These are phyloP conservation scores for Chaetomium globosum DNA, from an alignment of 2,329 filamentous ascomycete genomes.

Conservation along the genomic window DNA sequence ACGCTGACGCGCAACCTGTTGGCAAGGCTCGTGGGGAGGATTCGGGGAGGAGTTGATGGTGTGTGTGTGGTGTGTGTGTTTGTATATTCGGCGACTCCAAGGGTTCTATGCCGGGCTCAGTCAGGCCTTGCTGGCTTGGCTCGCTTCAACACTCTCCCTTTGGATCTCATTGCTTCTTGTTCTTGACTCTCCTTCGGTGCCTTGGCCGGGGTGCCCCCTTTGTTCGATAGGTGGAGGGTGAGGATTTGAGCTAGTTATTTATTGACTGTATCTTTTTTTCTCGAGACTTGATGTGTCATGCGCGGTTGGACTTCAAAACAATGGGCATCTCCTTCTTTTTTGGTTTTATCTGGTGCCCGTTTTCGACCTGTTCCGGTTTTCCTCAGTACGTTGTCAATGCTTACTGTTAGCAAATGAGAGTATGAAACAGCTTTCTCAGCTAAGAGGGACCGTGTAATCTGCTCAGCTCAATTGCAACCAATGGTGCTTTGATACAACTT, in stretches of 20 bases:
- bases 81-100: background rate
- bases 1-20: background rate
- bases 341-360: background rate
- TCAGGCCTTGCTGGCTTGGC: background rate
- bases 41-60: background rate
- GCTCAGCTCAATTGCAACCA: background rate
- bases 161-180: background rate
- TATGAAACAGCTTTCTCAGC: background rate
- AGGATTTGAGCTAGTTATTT: background rate
- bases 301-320: background rate
- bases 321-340: background rate
- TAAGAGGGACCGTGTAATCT: background rate
- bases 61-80: background rate
- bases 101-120: background rate
- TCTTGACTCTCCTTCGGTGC: background rate
- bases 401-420: background rate
- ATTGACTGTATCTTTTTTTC: background rate
- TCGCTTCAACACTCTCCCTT: background rate
- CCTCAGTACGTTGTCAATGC: background rate
- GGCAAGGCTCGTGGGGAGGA: background rate
- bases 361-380: background rate
- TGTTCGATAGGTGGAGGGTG: background rate
- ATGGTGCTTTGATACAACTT: too few species aligned
- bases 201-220: background rate
- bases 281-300: background rate